Conservation (phyloP, 2,329 filamentous ascomycete species). For the Lasiodiplodia gonubiensis region DNA sequence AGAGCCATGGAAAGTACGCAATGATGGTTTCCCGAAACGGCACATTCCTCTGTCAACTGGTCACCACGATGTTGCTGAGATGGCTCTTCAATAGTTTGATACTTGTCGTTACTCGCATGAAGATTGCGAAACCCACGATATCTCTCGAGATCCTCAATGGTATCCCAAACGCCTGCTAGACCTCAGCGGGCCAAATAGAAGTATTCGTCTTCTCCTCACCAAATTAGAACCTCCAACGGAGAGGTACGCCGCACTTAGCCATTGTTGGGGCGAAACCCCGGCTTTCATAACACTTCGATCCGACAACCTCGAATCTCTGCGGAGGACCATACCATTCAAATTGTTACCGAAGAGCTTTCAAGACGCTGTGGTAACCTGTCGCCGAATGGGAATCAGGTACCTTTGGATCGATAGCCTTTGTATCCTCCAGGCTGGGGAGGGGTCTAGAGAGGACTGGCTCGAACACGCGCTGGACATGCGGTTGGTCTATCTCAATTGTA, state of each 20-base stretch:
- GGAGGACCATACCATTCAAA: background rate
- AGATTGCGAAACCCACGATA: background rate
- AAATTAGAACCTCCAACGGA: too few relatives aligned
- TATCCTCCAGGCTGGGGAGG: constrained; percentile 2
- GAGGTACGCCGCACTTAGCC: background rate
- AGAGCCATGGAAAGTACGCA: background rate
- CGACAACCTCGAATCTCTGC: background rate
- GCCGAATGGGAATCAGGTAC: background rate
- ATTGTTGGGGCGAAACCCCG: background rate
- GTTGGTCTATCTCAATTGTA: background rate
- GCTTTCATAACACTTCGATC: background rate
- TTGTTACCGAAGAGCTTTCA: background rate
- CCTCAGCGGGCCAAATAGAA: background rate
- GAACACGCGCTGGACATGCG: background rate
- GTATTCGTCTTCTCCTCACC: background rate
- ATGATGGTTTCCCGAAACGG: background rate
- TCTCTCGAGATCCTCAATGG: background rate
- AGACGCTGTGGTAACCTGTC: background rate
- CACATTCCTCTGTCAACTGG: background rate
- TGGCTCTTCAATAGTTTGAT: background rate
- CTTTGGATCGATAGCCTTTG: constrained; percentile 4
- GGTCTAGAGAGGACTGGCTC: background rate
- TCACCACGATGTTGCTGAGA: background rate
- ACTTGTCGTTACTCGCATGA: background rate
- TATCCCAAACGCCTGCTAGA: background rate